These are phyloP conservation scores for Tetrapisispora namnaoensis DNA, from an alignment of 805 yeast species.

Conservation along the genomic window DNA sequence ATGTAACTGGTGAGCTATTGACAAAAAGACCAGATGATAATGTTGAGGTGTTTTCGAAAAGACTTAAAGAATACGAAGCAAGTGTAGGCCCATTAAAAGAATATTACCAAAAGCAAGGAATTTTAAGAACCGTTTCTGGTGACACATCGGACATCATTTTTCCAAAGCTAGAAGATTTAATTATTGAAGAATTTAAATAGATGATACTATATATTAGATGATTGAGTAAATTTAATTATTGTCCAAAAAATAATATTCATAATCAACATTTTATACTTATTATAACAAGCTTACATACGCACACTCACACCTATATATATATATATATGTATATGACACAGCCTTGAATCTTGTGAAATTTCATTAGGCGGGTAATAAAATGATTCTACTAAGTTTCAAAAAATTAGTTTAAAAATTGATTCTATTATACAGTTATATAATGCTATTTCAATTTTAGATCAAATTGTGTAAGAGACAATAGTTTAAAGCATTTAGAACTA, in stretches of 20 bases:
- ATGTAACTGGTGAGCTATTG: conserved; percentile 80
- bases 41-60: conserved; percentile 54
- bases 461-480: too few species aligned
- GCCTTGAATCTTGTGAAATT: too few species aligned
- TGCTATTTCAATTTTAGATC: too few species aligned
- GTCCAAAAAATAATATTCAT: not conserved
- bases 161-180: conserved; percentile 49
- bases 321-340: too few species aligned
- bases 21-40: conserved; percentile 77
- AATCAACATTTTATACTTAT: too few species aligned
- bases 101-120: conserved; percentile 42
- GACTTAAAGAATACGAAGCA: conserved; percentile 53
- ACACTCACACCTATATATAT: not conserved
- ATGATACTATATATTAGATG: not conserved
- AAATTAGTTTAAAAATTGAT: too few species aligned
- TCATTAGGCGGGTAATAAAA: too few species aligned
- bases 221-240: not conserved
- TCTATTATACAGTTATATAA: too few species aligned
- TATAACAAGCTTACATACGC: too few species aligned
- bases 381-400: too few species aligned
- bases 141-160: conserved; percentile 76
- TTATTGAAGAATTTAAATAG: conserved; percentile 26
- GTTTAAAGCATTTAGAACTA: not conserved
- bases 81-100: conserved; percentile 56
- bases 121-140: conserved; percentile 54